Evolutionary conservation across 805 yeast species (phyloP), one percentile per base, ranked within the genome.

Genomic region (Nakazawaea ishiwadae): DNA sequence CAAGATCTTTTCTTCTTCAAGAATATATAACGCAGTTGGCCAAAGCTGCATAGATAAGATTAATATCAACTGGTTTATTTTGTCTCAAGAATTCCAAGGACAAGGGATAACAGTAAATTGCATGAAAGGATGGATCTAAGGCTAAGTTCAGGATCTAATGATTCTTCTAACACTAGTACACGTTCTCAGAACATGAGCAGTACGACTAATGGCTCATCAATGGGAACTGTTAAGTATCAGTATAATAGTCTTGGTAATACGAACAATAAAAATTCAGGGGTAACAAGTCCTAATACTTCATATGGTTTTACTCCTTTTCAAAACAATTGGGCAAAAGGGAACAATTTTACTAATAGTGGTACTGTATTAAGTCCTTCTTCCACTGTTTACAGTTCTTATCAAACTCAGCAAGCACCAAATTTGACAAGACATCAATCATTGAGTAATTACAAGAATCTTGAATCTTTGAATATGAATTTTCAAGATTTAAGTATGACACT

Each of bases 81-180:
- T n/a, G n/a, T n/a, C n/a, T n/a, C n/a, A n/a, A n/a, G n/a, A n/a
- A n/a, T n/a, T n/a, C n/a, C n/a, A n/a, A n/a, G n/a, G n/a, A n/a
- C n/a, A n/a, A n/a, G n/a, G n/a, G n/a, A n/a, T n/a, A n/a, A n/a
- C n/a, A n/a, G n/a, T n/a, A n/a, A n/a, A n/a, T n/a, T n/a, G n/a
- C n/a, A n/a, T n/a, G n/a, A n/a, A n/a, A n/a, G n/a, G 20, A 34
- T 34, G 37, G 37, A 34, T 11, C 19, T 34, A 28, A 35, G 31
- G 12, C 14, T 17, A n/a, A 17, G 11, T 27, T 16, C 21, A 12
- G 31, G 23, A 14, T 27, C 27, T 2, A 35, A 35, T 19, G 39
- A 35, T 11, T 27, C 39, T 27, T 12, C 18, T 12, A 4, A 26
- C 12, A n/a, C 31, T 8, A 24, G 11, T 4, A 15, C 19, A 10